A percentile compares a stretch with the other conserved stretches of the same genome.
These are phyloP conservation scores for Ustilago crameri DNA, from an alignment of 1,284 basidiomycete species.

Conservation along the genomic window DNA sequence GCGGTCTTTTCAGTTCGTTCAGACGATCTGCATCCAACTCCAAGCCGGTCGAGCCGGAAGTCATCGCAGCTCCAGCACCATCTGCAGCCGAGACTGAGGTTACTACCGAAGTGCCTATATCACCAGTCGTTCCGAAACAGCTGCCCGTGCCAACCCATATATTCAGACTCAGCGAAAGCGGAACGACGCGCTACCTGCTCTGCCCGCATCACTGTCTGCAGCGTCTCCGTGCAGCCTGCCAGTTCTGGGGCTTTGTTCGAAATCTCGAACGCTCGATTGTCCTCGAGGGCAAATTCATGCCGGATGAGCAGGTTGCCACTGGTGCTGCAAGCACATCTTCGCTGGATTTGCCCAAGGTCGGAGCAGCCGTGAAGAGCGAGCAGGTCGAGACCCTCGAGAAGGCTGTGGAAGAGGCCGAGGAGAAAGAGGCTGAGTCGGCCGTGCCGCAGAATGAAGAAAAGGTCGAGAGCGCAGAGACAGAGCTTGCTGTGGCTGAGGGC, in stretches of 20 bases:
- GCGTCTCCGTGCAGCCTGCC: constrained; percentile 61
- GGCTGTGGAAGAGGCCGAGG: constrained; percentile 31
- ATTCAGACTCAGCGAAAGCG: constrained; percentile 62
- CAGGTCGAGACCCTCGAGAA: constrained; percentile 37
- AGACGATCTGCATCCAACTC: constrained; percentile 17
- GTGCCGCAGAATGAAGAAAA: background rate
- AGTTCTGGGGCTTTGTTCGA: constrained; percentile 65
- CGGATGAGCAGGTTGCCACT: constrained; percentile 36
- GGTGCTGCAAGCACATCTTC: constrained; percentile 18
- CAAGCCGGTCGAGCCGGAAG: constrained; percentile 12
- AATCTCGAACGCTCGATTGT: constrained; percentile 65
- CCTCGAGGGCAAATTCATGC: constrained; percentile 62
- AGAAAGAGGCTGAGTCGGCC: background rate
- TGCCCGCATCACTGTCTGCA: constrained; percentile 65
- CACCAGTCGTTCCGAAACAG: constrained; percentile 3
- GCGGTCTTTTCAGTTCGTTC: constrained; percentile 53
- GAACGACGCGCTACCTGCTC: constrained; percentile 58
- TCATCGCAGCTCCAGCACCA: background rate
- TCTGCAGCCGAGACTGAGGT: constrained; percentile 12
- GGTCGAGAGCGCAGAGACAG: background rate
- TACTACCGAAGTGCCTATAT: background rate
- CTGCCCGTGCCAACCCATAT: constrained; percentile 65
- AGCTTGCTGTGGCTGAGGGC: constrained; percentile 6
- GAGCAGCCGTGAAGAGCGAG: constrained; percentile 18
- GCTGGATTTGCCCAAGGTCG: constrained; percentile 16